Evolutionary conservation across 768 basidiomycete genomes (phyloP).

Genomic region (Lyophyllum semitale): DNA sequence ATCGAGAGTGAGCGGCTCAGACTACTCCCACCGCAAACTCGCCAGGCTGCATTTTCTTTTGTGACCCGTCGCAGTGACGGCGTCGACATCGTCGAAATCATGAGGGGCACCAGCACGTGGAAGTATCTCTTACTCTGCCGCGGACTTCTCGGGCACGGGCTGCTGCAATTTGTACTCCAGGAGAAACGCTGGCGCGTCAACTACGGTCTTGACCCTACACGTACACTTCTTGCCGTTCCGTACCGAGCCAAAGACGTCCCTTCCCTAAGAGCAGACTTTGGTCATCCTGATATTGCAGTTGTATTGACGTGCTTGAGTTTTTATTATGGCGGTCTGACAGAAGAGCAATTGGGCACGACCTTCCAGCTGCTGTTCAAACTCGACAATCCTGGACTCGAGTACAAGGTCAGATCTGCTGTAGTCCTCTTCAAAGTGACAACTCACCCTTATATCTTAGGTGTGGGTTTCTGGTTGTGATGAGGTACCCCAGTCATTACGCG

Average conservation of each 20-base stretch:
- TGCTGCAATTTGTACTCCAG: conserved; percentile 38
- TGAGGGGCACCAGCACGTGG: conserved; percentile 18
- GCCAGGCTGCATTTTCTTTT: conserved; percentile 20
- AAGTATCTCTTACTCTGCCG: conserved; percentile 42
- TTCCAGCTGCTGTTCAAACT: conserved; percentile 40
- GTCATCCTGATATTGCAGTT: conserved; percentile 52
- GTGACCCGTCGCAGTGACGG: conserved; percentile 17
- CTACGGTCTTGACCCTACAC: conserved; percentile 44
- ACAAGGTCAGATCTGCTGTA: conserved; percentile 21
- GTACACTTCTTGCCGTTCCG: conserved; percentile 52
- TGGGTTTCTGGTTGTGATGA: conserved; percentile 1
- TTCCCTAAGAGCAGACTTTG: conserved; percentile 46
- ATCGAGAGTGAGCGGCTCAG: conserved; percentile 19
- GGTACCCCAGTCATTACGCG: conserved; percentile 31
- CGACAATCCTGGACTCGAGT: conserved; percentile 43
- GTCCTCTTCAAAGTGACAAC: not conserved
- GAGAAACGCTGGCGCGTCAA: conserved; percentile 52
- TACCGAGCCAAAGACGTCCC: conserved; percentile 57
- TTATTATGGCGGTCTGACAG: conserved; percentile 47
- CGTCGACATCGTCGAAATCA: not conserved
- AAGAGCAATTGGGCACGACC: conserved; percentile 34
- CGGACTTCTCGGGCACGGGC: conserved; percentile 42
- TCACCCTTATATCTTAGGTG: not conserved
- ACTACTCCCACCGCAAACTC: conserved; percentile 15
- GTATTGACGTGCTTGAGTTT: conserved; percentile 48